Base-by-base conservation (phyloP, 768 basidiomycete species). In the Leccinum imitatum region DNA sequence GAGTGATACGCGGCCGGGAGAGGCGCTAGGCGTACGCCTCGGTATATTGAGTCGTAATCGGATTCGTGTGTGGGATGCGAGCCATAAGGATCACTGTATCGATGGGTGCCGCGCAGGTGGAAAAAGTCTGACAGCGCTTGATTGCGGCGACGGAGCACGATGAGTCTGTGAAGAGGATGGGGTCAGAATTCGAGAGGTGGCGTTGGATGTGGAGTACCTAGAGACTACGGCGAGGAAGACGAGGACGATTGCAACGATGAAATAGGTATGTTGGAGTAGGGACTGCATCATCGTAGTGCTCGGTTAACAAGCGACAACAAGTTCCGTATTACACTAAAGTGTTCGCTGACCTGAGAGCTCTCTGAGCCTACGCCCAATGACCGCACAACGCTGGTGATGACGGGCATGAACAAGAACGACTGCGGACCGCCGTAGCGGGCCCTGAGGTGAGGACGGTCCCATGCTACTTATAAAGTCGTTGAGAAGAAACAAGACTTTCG, bases 91-190 rank as follows among this genome's bases (percentile, higher is more conserved):
- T 57, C n/a, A 44, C n/a, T 44, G 41, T 44, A 53, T 21, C 15
- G 57, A 5, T 59, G 30, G 17, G 8, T 9, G 6, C 15, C 3
- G 17, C 50, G n/a, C 3, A 58, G 8, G 1, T 55, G 59, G 54
- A 73, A 70, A 63, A 75, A 75, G 3, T 65, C 39, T 4, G 59
- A 61, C 1, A 58, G 11, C 2, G 57, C 11, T 23, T 61, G 68
- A 11, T 63, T 65, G n/a, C 61, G 66, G 50, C 65, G 63, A 33
- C 73, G 68, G 47, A 73, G 33, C 3, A 72, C 9, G n/a, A 59
- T 17, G 19, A 73, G 19, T 17, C 72, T 73, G 55, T 6, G 3
- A 33, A 55, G 1, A 23, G 19, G 14, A 35, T 8, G 3, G 1
- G 17, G 46, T 70, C 8, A 69, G 63, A 57, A 21, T 10, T 14